A percentile compares a stretch with the other conserved stretches of the same genome.
These are phyloP conservation scores for Chaetomiaceae sp. DNA, from an alignment of 2,329 filamentous ascomycete species.

Conservation along the genomic window DNA sequence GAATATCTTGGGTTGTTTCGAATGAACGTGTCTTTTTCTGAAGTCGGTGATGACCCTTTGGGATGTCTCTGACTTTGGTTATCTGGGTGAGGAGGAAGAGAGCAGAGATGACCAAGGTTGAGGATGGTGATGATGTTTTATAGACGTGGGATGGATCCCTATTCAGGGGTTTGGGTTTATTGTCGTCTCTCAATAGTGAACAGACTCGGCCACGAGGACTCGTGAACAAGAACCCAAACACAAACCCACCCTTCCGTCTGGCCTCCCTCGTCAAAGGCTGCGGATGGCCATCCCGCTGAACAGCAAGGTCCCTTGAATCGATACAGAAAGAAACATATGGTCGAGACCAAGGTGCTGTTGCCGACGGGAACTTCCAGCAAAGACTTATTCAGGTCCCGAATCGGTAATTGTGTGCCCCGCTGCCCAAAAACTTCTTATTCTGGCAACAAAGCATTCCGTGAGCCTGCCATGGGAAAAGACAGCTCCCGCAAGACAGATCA, in stretches of 20 bases:
- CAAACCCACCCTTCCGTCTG: neutral
- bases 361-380: conserved; percentile 3
- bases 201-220: conserved; percentile 4
- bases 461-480: neutral
- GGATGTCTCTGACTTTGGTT: conserved; percentile 4
- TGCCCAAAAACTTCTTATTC: neutral
- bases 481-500: neutral
- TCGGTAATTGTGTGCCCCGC: conserved; percentile 13
- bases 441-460: conserved; percentile 10
- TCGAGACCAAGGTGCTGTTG: neutral
- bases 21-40: neutral
- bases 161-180: conserved; percentile 17
- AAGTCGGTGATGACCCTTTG: conserved; percentile 1
- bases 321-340: conserved; percentile 2
- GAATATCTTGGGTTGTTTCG: neutral
- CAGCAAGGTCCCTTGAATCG: conserved; percentile 1
- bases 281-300: neutral
- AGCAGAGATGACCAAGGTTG: neutral
- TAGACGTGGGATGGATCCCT: conserved; percentile 2
- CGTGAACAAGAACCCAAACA: neutral
- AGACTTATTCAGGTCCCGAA: conserved; percentile 24
- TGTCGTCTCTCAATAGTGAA: conserved; percentile 13
- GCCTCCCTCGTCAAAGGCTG: conserved; percentile 4
- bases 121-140: conserved; percentile 10
- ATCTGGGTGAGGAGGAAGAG: conserved; percentile 4